Percentiles rank a stretch among this genome's conserved stretches.
Evolutionary conservation across 1,284 basidiomycete genomes (phyloP).

Genomic region (Trichosporon ovoides): DNA sequence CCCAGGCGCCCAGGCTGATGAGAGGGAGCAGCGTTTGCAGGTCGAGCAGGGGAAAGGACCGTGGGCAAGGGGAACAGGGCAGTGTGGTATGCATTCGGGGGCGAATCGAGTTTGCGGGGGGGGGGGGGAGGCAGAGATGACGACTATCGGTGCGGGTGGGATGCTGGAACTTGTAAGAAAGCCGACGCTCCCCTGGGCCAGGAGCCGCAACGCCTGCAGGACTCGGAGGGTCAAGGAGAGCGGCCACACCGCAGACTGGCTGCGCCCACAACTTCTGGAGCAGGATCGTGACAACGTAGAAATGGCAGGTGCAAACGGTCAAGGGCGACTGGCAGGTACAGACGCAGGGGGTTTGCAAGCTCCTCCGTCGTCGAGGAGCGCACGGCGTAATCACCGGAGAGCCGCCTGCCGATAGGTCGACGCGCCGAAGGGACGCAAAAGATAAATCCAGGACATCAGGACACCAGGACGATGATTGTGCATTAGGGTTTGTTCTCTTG

Average conservation of each 20-base stretch:
- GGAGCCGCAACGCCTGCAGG: not conserved
- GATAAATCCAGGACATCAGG: conserved; percentile 2
- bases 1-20: not conserved
- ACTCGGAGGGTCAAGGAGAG: not conserved
- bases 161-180: not conserved
- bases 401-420: too few species aligned
- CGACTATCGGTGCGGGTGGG: not conserved
- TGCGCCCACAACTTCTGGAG: not conserved
- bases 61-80: not conserved
- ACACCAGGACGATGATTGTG: not conserved
- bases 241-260: not conserved
- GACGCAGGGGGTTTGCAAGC: too few species aligned
- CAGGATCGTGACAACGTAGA: too few species aligned
- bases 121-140: not conserved
- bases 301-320: too few species aligned
- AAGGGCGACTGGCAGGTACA: too few species aligned
- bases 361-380: too few species aligned
- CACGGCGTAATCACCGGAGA: too few species aligned
- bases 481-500: not conserved
- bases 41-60: conserved; percentile 1
- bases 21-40: not conserved
- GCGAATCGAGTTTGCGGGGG: not conserved
- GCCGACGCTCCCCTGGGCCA: not conserved
- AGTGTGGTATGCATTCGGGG: not conserved
- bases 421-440: not conserved